Evolutionary conservation across 495 filamentous ascomycete genomes (phyloP), one percentile per base, ranked within the genome.

Genomic region (Penicillium steckii): DNA sequence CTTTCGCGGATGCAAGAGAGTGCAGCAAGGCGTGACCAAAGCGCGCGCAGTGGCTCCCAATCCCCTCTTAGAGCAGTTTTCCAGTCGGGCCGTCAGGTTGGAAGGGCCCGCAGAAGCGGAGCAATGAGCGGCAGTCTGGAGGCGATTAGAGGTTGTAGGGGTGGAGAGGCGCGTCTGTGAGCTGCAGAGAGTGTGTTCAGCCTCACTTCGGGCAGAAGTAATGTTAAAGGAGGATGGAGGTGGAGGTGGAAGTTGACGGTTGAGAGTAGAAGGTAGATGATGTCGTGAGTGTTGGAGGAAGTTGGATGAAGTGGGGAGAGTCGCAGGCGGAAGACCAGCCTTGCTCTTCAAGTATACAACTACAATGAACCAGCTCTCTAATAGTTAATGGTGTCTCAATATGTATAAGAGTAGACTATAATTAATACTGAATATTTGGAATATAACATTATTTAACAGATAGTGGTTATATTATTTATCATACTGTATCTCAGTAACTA

Each of bases 181-280:
- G 40, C 42, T 38, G 40, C 37, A 37, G 33, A 37, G 15, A 32
- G 49, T 55, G 46, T 52, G 58, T 69, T 58, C 64, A 74, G 72
- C 72, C 72, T 75, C 72, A 75, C 69, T 44, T 75, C 73, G 67
- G 72, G 72, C 71, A 69, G 32, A 21, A 37, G 40, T 15, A 23
- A 13, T 32, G 15, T 13, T 12, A 19, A 26, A 15, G 43, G 43
- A 44, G 59, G 35, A 17, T 21, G 47, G 47, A 24, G n/a, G 30
- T 29, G 48, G 52, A 30, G 37, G 37, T 27, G 24, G 18, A 44
- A 44, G 41, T 43, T 48, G 38, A 41, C 49, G 52, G 47, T 38
- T 57, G 57, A 63, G 57, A 55, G 62, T 56, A 66, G 63, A 50
- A 46, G 55, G n/a, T n/a, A n/a, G n/a, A n/a, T n/a, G n/a, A n/a